Base-by-base conservation (phyloP, 73 alveolate genomes). In the Breviolum minutum region DNA sequence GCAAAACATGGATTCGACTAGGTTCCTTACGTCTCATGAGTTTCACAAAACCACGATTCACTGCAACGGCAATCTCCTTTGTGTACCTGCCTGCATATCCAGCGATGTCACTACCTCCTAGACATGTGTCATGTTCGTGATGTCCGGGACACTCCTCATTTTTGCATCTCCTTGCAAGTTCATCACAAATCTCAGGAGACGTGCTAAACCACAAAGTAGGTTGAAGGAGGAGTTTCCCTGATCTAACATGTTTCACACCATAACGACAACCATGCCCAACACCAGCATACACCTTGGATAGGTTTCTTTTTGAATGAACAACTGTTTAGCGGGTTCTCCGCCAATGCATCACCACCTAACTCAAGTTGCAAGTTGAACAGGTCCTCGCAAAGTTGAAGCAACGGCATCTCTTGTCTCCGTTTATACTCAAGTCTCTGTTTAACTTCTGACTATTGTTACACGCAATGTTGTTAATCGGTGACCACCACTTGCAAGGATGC, bases 181-280 rank as follows among this genome's bases (percentile, higher is more conserved):
- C 95, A 62, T 86, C 82, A 29, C 80, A 26, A 11, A 87, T 87
- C 8, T 87, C 95, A 0, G 7, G 30, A 1, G 95, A n/a, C 0
- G 95, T 63, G 40, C 77, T 32, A 8, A 87, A 27, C 95, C 95
- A 86, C 32, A 87, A 29, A 6, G 95, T 63, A 4, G 95, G 81
- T 48, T 86, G 22, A 22, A 12, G 6, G 30, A 62, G 17, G 13
- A 71, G 95, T 17, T n/a, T 14, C 10, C 26, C 11, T 10, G 82
- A 7, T 2, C 60, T 2, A 0, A 9, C 6, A 27, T 84, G 29
- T 7, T 10, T 30, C n/a, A 86, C 66, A 12, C 64, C 81, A 20
- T 5, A 30, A 10, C 82, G 48, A 11, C 80, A 86, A 0, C 95
- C 95, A 19, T 86, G 82, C 26, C 82, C 66, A 12, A 63, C 81